These are phyloP conservation scores for Leptographium flavum DNA, from an alignment of 2,329 filamentous ascomycete species.

Conservation along the genomic window DNA sequence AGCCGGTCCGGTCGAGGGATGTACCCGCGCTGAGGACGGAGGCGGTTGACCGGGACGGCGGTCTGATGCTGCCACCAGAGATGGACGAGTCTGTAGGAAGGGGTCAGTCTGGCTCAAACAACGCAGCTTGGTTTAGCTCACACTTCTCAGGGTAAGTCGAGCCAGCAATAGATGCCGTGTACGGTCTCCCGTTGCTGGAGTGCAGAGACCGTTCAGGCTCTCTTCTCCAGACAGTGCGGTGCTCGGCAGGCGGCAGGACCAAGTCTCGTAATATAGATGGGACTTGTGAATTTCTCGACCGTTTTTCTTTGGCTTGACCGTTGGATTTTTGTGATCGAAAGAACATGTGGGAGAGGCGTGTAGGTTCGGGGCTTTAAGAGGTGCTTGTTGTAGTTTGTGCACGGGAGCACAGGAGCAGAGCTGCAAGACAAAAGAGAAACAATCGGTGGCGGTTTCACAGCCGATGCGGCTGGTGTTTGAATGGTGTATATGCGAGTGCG, in stretches of 20 bases:
- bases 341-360: slow-evolving; percentile 24
- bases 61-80: slow-evolving; percentile 20
- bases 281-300: slow-evolving; percentile 20
- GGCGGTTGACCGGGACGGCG: slow-evolving; percentile 24
- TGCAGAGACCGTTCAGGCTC: slow-evolving; percentile 14
- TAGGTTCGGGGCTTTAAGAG: too few relatives aligned
- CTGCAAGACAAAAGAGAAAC: too few relatives aligned
- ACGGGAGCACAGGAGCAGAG: too few relatives aligned
- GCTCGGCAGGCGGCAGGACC: slow-evolving; percentile 18
- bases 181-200: slow-evolving; percentile 14
- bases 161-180: slow-evolving; percentile 5
- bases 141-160: slow-evolving; percentile 20
- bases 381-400: too few relatives aligned
- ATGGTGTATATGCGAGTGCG: neutral
- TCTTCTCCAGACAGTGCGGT: slow-evolving; percentile 14
- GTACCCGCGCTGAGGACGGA: slow-evolving; percentile 20
- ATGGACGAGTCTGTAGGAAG: slow-evolving; percentile 20
- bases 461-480: too few relatives aligned
- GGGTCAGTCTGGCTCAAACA: neutral
- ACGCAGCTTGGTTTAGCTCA: slow-evolving; percentile 11
- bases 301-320: slow-evolving; percentile 24
- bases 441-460: neutral
- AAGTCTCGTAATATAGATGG: slow-evolving; percentile 21
- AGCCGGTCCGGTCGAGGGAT: slow-evolving; percentile 23
- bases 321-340: slow-evolving; percentile 27